phyloP scores from a whole-genome alignment of 2,329 filamentous ascomycete genomes.

The Cladosporium sp. region DNA sequence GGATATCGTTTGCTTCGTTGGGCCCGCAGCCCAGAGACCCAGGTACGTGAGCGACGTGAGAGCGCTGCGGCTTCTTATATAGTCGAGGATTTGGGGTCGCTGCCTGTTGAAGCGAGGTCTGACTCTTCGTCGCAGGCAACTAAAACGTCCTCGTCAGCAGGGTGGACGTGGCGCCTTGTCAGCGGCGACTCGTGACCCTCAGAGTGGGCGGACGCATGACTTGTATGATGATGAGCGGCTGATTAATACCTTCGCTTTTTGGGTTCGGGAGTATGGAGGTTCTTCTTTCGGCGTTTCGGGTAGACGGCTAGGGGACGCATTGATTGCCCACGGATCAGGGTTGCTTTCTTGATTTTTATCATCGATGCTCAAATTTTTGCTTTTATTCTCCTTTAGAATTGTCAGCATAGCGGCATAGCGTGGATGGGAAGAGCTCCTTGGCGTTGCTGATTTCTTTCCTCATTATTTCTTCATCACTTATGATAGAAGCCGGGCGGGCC shows the following conservation, averaged over 20 bases:
- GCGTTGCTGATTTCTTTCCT: neutral
- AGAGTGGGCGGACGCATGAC: neutral
- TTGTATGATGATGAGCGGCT: neutral
- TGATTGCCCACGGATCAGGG: neutral
- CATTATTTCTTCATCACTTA: neutral
- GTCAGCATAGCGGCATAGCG: neutral
- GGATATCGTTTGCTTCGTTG: neutral
- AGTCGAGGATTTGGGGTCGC: neutral
- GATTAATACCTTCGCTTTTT: neutral
- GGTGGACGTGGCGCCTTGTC: neutral
- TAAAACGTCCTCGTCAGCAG: neutral
- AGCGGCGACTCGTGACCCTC: neutral
- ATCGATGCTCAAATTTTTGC: neutral
- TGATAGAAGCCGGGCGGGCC: neutral
- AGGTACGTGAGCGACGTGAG: neutral
- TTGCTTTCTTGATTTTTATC: neutral
- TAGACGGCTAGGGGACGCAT: neutral
- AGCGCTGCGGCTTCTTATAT: neutral
- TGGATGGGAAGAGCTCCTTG: neutral
- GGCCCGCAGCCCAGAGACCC: conserved; percentile 16
- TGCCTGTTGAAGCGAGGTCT: conserved; percentile 4
- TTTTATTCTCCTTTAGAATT: neutral
- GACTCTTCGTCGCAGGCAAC: neutral
- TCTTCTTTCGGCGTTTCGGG: neutral
- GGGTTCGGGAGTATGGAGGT: neutral